phyloP scores from a whole-genome alignment of 2,329 filamentous ascomycete species.

The Macrophomina pseudophaseolina region DNA sequence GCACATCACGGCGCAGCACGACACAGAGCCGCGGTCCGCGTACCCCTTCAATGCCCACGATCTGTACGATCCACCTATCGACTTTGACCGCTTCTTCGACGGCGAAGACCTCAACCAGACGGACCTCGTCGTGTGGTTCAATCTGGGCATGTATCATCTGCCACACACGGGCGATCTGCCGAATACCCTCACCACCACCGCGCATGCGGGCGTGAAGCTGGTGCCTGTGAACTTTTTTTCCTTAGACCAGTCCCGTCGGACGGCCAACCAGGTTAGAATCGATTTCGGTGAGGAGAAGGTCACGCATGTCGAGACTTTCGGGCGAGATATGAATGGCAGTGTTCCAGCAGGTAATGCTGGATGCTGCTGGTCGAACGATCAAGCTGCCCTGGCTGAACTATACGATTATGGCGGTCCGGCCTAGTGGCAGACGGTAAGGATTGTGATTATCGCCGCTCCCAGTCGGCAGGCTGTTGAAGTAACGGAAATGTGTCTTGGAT shows the following conservation, averaged over 20 bases:
- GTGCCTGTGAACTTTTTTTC: constrained; percentile 51
- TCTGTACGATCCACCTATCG: constrained; percentile 53
- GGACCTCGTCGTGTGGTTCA: constrained; percentile 55
- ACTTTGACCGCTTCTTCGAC: constrained; percentile 58
- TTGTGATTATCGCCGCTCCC: too few relatives aligned
- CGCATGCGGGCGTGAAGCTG: constrained; percentile 51
- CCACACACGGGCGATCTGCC: constrained; percentile 44
- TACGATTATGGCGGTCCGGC: too few relatives aligned
- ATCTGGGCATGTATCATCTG: constrained; percentile 40
- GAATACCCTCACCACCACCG: constrained; percentile 58
- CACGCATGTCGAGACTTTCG: too few relatives aligned
- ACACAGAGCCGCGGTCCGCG: constrained; percentile 56
- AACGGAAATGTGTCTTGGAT: too few relatives aligned
- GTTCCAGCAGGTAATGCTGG: too few relatives aligned
- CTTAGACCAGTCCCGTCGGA: constrained; percentile 44
- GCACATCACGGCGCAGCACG: constrained; percentile 58
- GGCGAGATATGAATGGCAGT: too few relatives aligned
- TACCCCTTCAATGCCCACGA: constrained; percentile 55
- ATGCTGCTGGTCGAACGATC: too few relatives aligned
- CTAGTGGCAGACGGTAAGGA: too few relatives aligned
- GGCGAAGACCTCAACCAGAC: constrained; percentile 50
- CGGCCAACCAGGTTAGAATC: constrained; percentile 48
- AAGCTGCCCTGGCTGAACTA: too few relatives aligned
- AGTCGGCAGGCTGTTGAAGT: too few relatives aligned
- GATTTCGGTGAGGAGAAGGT: constrained; percentile 34